Conservation (phyloP, 805 yeast genomes). For the Saturnispora sanitii region DNA sequence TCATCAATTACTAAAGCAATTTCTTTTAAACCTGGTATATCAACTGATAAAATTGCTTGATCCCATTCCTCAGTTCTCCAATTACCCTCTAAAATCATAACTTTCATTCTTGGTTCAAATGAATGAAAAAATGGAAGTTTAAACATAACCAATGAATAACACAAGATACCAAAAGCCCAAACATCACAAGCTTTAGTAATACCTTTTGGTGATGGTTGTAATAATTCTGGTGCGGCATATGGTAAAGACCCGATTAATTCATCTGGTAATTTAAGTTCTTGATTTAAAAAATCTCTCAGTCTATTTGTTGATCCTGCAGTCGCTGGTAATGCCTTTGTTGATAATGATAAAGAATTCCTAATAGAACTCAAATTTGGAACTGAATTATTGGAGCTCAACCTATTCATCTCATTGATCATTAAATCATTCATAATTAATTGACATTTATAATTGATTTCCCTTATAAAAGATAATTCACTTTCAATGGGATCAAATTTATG, state of each 20-base stretch:
- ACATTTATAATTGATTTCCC: conserved; percentile 1
- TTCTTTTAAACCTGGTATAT: background rate
- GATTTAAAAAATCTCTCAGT: background rate
- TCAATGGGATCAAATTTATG: background rate
- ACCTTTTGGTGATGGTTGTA: conserved; percentile 48
- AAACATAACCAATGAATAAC: conserved; percentile 66
- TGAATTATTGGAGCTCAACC: background rate
- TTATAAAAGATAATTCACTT: background rate
- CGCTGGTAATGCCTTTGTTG: background rate
- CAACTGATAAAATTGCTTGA: background rate
- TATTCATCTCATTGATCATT: background rate
- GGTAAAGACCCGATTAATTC: conserved; percentile 72
- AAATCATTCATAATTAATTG: conserved; percentile 1
- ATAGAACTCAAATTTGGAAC: conserved; percentile 3
- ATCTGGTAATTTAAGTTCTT: conserved; percentile 7
- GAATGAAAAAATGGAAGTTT: conserved; percentile 74
- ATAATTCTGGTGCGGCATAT: conserved; percentile 82
- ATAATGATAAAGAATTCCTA: background rate
- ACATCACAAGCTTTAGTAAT: conserved; percentile 66
- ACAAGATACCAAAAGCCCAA: conserved; percentile 83
- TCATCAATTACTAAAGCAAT: conserved; percentile 1
- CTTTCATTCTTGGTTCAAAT: conserved; percentile 71
- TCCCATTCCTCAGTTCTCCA: conserved; percentile 12
- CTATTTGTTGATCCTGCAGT: conserved; percentile 4
- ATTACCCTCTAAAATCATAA: conserved; percentile 59